Evolutionary conservation across 2,329 filamentous ascomycete species (phyloP).

Genomic region (Aspergillus tamarii): DNA sequence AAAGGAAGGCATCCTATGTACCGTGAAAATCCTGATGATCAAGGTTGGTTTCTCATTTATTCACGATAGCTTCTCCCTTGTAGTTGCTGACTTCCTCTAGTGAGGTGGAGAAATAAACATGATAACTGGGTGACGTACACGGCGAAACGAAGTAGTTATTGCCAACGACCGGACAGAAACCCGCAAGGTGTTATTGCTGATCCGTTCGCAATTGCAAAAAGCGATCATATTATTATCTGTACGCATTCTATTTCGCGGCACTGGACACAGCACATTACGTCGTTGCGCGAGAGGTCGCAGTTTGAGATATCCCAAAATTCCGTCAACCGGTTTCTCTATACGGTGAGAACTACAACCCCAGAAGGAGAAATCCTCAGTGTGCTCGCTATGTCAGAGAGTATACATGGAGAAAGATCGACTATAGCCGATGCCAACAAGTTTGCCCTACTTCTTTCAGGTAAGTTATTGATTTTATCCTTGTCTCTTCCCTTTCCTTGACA

Average conservation of each 20-base stretch:
- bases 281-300: too few species aligned
- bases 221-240: neutral
- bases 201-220: neutral
- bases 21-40: too few species aligned
- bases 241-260: neutral
- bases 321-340: too few species aligned
- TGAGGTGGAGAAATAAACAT: neutral
- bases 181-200: neutral
- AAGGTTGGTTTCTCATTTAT: neutral
- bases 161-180: neutral
- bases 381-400: neutral
- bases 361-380: too few species aligned
- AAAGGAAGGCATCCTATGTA: too few species aligned
- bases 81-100: neutral
- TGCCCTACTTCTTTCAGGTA: neutral
- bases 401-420: neutral
- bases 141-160: neutral
- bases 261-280: neutral
- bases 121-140: neutral
- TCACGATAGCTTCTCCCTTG: neutral
- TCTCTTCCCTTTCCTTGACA: neutral
- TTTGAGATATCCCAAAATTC: too few species aligned
- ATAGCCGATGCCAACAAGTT: neutral
- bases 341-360: too few species aligned
- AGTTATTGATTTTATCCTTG: neutral